Evolutionary conservation across 2,329 filamentous ascomycete species (phyloP), one percentile per base, ranked within the genome.

Genomic region (Cercospora sesami): DNA sequence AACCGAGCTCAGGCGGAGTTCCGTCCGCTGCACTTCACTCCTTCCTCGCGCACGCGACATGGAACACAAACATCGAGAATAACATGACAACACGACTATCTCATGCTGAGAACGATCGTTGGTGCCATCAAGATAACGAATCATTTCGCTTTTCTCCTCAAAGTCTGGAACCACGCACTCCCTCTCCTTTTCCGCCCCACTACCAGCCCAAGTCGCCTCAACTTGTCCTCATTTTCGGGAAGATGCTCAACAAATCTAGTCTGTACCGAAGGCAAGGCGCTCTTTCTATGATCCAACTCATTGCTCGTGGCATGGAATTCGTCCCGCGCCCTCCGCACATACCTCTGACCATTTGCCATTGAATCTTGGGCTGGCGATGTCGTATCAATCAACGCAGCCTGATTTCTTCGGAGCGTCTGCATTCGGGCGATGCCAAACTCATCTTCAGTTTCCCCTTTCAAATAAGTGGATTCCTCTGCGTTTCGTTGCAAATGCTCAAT

Each of bases 211-310:
- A 58, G 58, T 30, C 48, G 53, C 45, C 48, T 57, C 63, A 68
- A 51, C 31, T 30, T 36, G 26, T 63, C 63, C 30, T 59, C 66
- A 55, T 68, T 68, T 21, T 68, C 66, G 9, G 26, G 36, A 28
- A 68, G 23, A 39, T 68, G 66, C 59, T 68, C 66, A 28, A 68
- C 48, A 16, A 68, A 68, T 18, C 31, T 63, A 59, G 59, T 65
- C 18, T 58, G 23, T 12, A 51, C 2, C 14, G 23, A 16, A 4
- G 48, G 48, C 14, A 55, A n/a, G 5, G 14, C 33, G 14, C 23
- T 45, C 10, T 5, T 30, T 9, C n/a, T 3, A 33, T 23, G 9
- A 2, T 6, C 1, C 9, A 12, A 1, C 28, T 18, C 10, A 48
- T n/a, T 28, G 16, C 14, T 23, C 60, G 16, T 30, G 12, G 45